Base-by-base conservation (phyloP, 768 basidiomycete species). In the Leccinellum rugosiceps region DNA sequence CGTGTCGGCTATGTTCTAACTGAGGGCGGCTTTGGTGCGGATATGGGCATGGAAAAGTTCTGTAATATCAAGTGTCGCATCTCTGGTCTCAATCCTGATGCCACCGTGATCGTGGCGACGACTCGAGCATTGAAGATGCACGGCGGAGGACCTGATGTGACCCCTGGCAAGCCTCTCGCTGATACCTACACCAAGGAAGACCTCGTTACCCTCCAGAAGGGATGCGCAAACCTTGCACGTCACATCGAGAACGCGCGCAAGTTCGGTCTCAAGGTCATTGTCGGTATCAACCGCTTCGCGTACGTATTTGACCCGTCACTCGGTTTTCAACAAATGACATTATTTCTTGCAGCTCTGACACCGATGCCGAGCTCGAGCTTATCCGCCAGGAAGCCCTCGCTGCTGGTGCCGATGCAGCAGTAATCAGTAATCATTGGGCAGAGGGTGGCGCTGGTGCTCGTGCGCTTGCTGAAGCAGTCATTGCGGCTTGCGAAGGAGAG, bases 41-140 rank as follows among this genome's bases (percentile, higher is more conserved):
- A 99, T 72, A 99, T 98, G 86, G 96, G 94, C 38, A 92, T 95
- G 92, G 93, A 94, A 76, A 97, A 99, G 74, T 99, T 98, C 82
- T 98, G 93, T 81, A 98, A 98, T 76, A 98, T 99, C 81, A 99
- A 99, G 74, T 98, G 95, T 73, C 87, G 96, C 58, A 80, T 90
- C 57, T 94, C 92, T 59, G 96, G 95, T 49, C 82, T 98, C 68
- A 88, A 79, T 56, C 97, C 97, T 9, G 92, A 99, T 73, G 96
- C 94, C 3, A 89, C 89, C 35, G 85, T 99, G 63, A 90, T 99
- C 65, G 96, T 99, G 53, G 97, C 96, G 7, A 99, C 96, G 4
- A 94, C 96, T 28, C 90, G 96, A 63, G 96, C 96, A 21, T 78
- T 99, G 59, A 99, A 98, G 82, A 99, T 99, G 96, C 96, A 99